Evolutionary conservation across 495 filamentous ascomycete genomes (phyloP), one percentile per base, ranked within the genome.

Genomic region (Hypomontagnella submonticulosa): DNA sequence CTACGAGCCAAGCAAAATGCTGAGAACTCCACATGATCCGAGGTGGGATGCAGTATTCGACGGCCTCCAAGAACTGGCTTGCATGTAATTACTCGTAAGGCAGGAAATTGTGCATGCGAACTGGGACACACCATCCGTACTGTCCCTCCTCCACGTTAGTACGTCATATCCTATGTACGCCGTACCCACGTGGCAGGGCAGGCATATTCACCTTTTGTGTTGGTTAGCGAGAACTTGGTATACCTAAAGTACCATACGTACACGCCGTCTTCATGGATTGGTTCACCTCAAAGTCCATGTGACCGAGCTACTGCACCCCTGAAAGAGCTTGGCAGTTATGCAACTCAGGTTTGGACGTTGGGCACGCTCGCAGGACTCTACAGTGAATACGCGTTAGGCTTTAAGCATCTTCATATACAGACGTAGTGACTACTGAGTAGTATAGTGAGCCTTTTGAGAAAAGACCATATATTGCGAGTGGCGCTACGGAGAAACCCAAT

Each of bases 111-210:
- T 38, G 40, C 53, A 59, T 58, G 43, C 47, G 30, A 30, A 42
- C 36, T 12, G 50, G 54, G 48, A 54, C 55, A 27, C 6, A 27
- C 23, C 23, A 27, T 27, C 23, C 32, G 38, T 41, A n/a, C 58
- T 27, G 54, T 59, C 54, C 49, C 44, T 42, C 19, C 20, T 10
- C 38, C 48, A 47, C 6, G 23, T 27, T 27, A 27, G 54, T 65
- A 68, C 65, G 58, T 68, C 65, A 68, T 63, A 34, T 50, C 34
- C 23, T 42, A 55, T 47, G 41, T 55, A 19, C 32, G 48, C 32
- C 48, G 41, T 33, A 53, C 49, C 47, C 59, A 68, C 58, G 65
- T 68, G 65, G 65, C 59, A 37, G 44, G 46, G 59, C 65, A 68
- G 48, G 65, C 57, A 67, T 57, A 41, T 57, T 20, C 40, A 19